A percentile compares a stretch with the other conserved stretches of the same genome.
Evolutionary conservation across 495 filamentous ascomycete species (phyloP).

Genomic region (Penicillium alfredii): DNA sequence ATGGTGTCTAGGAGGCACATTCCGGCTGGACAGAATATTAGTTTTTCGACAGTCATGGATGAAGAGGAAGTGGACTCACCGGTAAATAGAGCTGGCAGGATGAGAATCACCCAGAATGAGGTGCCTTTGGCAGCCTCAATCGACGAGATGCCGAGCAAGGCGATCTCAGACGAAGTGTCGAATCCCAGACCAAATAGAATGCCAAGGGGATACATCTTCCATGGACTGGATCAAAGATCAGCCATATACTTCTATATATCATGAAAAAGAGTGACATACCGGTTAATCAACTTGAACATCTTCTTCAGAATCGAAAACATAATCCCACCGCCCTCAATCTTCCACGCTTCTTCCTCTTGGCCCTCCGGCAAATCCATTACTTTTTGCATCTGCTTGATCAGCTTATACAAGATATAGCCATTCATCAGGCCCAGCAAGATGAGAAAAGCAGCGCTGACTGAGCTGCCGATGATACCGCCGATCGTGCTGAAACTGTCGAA

Average conservation of each 20-base stretch:
- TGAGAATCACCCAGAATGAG: constrained; percentile 87
- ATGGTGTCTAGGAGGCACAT: constrained; percentile 90
- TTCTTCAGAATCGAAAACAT: constrained; percentile 65
- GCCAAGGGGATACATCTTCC: constrained; percentile 96
- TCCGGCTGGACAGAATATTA: constrained; percentile 46
- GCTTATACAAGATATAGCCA: constrained; percentile 71
- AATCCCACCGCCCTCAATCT: constrained; percentile 72
- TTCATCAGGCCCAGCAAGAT: constrained; percentile 81
- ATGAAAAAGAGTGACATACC: no score
- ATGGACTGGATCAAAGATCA: constrained; percentile 48
- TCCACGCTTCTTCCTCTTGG: constrained; percentile 52
- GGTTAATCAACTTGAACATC: constrained; percentile 77
- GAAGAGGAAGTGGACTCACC: constrained; percentile 38
- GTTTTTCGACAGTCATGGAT: neutral
- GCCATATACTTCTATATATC: neutral
- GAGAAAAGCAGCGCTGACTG: constrained; percentile 75
- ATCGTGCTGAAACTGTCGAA: constrained; percentile 79
- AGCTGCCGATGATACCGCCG: constrained; percentile 76
- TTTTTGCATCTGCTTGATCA: constrained; percentile 60
- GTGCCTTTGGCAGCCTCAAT: constrained; percentile 81
- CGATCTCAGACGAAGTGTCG: constrained; percentile 93
- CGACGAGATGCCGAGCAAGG: constrained; percentile 81
- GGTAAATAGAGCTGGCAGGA: constrained; percentile 88
- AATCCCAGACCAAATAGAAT: constrained; percentile 91
- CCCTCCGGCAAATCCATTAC: constrained; percentile 49